Evolutionary conservation across 495 filamentous ascomycete genomes (phyloP).

Genomic region (Hyaloscypha variabilis): DNA sequence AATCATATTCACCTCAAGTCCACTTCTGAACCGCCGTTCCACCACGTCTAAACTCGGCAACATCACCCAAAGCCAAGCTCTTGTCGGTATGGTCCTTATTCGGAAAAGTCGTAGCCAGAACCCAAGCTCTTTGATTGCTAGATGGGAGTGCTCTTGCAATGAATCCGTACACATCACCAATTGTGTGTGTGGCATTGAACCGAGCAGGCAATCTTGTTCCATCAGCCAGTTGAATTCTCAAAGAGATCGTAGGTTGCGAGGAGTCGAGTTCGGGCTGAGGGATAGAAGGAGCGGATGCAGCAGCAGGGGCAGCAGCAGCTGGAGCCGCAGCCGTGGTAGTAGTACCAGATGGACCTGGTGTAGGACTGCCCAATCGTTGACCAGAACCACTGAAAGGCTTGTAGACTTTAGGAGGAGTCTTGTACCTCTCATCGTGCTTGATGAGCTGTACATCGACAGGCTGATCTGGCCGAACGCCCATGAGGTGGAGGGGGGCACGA

Average conservation of each 20-base stretch:
- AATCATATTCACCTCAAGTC: constrained; percentile 46
- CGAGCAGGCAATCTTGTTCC: constrained; percentile 82
- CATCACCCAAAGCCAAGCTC: constrained; percentile 66
- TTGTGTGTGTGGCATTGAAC: constrained; percentile 90
- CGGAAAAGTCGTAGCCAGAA: constrained; percentile 93
- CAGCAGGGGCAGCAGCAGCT: constrained; percentile 39
- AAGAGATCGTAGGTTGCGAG: constrained; percentile 72
- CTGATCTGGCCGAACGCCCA: constrained; percentile 85
- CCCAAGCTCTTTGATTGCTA: constrained; percentile 65
- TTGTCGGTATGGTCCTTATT: constrained; percentile 89
- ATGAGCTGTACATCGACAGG: constrained; percentile 89
- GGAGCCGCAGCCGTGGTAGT: constrained; percentile 35
- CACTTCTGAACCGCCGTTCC: constrained; percentile 92
- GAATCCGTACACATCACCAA: constrained; percentile 90
- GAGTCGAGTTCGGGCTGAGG: constrained; percentile 65
- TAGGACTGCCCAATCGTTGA: constrained; percentile 88
- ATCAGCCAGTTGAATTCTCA: constrained; percentile 90
- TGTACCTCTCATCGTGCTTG: constrained; percentile 84
- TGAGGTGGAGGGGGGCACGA: constrained; percentile 81
- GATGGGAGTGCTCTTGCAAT: constrained; percentile 67
- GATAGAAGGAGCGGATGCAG: constrained; percentile 35
- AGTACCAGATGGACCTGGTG: constrained; percentile 60
- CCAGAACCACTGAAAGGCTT: constrained; percentile 84
- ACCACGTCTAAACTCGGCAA: constrained; percentile 77
- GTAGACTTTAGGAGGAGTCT: constrained; percentile 79